A percentile compares a stretch with the other conserved stretches of the same genome.
phyloP scores from a whole-genome alignment of 345 rosid genomes.

The Brassica cretica region DNA sequence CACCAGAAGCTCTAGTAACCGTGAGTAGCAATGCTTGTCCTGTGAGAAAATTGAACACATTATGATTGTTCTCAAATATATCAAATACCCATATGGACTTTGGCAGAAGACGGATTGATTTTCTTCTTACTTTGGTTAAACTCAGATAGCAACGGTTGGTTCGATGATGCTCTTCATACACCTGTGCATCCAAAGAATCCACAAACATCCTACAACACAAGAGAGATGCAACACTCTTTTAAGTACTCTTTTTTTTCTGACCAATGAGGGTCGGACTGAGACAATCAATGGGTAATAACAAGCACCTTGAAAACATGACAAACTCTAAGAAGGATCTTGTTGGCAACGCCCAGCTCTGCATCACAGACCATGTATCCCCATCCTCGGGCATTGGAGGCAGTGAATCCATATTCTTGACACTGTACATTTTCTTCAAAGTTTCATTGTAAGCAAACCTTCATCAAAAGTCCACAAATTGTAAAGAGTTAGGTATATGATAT shows the following conservation, averaged over 20 bases:
- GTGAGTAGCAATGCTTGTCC: constrained; percentile 92
- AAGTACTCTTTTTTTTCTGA: neutral
- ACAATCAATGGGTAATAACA: constrained; percentile 7
- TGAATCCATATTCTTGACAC: constrained; percentile 53
- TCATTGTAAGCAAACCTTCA: constrained; percentile 74
- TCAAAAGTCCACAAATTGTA: neutral
- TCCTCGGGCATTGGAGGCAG: constrained; percentile 87
- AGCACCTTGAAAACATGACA: constrained; percentile 94
- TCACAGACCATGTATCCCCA: constrained; percentile 94
- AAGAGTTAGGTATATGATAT: constrained; percentile 4
- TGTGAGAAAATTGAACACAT: constrained; percentile 31
- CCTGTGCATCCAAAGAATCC: constrained; percentile 86
- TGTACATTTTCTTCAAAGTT: constrained; percentile 78
- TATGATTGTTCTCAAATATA: too few species aligned
- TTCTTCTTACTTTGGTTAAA: constrained; percentile 66
- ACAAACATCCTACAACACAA: constrained; percentile 80
- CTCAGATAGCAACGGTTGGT: constrained; percentile 77
- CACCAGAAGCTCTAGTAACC: constrained; percentile 90
- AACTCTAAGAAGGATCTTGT: constrained; percentile 92
- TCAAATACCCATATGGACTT: neutral
- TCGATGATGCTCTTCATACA: constrained; percentile 76
- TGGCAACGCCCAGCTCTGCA: constrained; percentile 95
- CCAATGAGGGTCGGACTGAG: neutral
- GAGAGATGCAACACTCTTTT: constrained; percentile 12
- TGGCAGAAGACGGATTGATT: constrained; percentile 2